Conservation (phyloP, 2,329 filamentous ascomycete genomes). For the Hypoxylon sp. region DNA sequence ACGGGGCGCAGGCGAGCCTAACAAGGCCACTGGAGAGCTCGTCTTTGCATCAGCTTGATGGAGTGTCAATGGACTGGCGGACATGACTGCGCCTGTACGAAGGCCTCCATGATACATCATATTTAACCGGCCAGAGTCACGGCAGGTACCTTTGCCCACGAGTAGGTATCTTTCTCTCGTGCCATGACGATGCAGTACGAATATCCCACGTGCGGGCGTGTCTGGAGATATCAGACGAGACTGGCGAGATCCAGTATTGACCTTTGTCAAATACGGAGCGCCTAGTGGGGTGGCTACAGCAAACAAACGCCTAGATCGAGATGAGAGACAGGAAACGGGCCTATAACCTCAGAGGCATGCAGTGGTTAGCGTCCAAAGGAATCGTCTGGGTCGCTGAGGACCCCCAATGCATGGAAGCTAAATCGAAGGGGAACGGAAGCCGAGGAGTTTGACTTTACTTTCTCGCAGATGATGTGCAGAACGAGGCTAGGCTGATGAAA, state of each 20-base stretch:
- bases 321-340: conserved; percentile 13
- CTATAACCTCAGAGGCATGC: conserved; percentile 13
- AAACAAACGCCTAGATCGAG: conserved; percentile 28
- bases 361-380: conserved; percentile 18
- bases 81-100: conserved; percentile 18
- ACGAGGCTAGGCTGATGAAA: conserved; percentile 37
- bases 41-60: conserved; percentile 24
- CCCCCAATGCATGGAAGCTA: conserved; percentile 34
- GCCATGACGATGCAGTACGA: conserved; percentile 5
- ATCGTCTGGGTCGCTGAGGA: conserved; percentile 7
- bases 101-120: conserved; percentile 11
- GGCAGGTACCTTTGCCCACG: neutral
- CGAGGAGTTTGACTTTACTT: conserved; percentile 8
- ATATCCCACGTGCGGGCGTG: conserved; percentile 4
- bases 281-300: conserved; percentile 13
- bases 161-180: neutral
- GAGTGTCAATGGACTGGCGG: conserved; percentile 32
- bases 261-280: conserved; percentile 28
- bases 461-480: conserved; percentile 9
- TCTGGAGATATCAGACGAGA: conserved; percentile 36
- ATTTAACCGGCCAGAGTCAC: conserved; percentile 4
- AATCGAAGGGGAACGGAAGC: conserved; percentile 39
- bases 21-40: conserved; percentile 1
- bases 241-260: conserved; percentile 24
- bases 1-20: conserved; percentile 3